Evolutionary conservation across 495 filamentous ascomycete genomes (phyloP).

Genomic region (Aspergillus affinis): DNA sequence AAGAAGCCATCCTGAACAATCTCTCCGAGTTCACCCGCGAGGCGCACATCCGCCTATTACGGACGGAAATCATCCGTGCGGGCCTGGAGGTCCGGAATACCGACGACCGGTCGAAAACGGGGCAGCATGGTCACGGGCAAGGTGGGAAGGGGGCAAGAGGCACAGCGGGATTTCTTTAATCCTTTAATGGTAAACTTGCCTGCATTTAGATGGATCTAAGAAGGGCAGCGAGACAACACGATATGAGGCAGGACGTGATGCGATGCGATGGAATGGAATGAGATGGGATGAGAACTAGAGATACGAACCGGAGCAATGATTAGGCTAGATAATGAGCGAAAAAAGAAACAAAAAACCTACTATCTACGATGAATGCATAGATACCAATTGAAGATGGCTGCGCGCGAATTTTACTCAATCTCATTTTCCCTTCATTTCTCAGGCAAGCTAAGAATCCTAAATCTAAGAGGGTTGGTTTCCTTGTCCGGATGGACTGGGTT

Average conservation of each 20-base stretch:
- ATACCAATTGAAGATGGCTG: neutral
- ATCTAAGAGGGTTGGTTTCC: too few relatives aligned
- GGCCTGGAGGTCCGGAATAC: slow-evolving; percentile 67
- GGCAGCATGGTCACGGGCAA: neutral
- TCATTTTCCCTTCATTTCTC: too few relatives aligned
- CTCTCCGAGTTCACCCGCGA: slow-evolving; percentile 70
- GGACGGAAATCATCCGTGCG: slow-evolving; percentile 69
- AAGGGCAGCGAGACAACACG: neutral
- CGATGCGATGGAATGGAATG: too few relatives aligned
- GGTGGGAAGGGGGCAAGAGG: slow-evolving; percentile 4
- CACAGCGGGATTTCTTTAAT: slow-evolving; percentile 16
- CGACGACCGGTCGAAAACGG: neutral
- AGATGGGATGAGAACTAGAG: too few relatives aligned
- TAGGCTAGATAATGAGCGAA: too few relatives aligned
- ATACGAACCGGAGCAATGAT: too few relatives aligned
- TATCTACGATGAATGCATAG: neutral
- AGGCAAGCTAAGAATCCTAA: too few relatives aligned
- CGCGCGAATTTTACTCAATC: neutral
- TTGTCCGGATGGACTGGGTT: neutral
- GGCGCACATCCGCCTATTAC: slow-evolving; percentile 69
- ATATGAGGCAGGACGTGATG: neutral
- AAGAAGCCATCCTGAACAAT: slow-evolving; percentile 62
- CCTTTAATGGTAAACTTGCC: too few relatives aligned
- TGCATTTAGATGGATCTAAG: too few relatives aligned
- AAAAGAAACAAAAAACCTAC: too few relatives aligned